phyloP scores from a whole-genome alignment of 805 yeast genomes.

The Brettanomyces naardenensis region DNA sequence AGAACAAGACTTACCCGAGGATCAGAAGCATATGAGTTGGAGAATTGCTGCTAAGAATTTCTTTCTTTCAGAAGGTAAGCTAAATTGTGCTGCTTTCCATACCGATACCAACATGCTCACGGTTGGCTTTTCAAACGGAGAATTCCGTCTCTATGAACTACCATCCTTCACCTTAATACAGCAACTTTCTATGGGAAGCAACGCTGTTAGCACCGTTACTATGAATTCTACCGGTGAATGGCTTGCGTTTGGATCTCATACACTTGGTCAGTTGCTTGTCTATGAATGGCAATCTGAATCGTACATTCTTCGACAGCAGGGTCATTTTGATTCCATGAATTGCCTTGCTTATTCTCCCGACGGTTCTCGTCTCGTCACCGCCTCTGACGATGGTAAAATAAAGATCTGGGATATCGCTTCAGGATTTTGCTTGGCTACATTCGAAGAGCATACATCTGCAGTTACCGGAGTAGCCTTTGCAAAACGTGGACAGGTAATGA shows the following conservation, averaged over 20 bases:
- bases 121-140: constrained; percentile 86
- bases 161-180: constrained; percentile 77
- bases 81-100: constrained; percentile 81
- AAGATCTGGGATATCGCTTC: constrained; percentile 93
- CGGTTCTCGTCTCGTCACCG: constrained; percentile 87
- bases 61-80: constrained; percentile 63
- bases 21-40: constrained; percentile 57
- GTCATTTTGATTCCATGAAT: constrained; percentile 89
- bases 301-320: constrained; percentile 90
- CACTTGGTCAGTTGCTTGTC: constrained; percentile 86
- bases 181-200: constrained; percentile 85
- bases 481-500: constrained; percentile 81
- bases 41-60: constrained; percentile 71
- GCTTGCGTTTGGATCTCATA: constrained; percentile 91
- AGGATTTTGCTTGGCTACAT: constrained; percentile 89
- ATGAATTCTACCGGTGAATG: constrained; percentile 88
- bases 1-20: constrained; percentile 38
- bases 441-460: constrained; percentile 82
- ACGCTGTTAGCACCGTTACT: constrained; percentile 74
- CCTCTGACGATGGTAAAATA: constrained; percentile 93
- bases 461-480: constrained; percentile 87
- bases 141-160: constrained; percentile 82
- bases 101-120: constrained; percentile 61
- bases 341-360: constrained; percentile 87
- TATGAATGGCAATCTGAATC: constrained; percentile 99